Evolutionary conservation across 805 yeast species (phyloP).

Genomic region (Ogataea saltuana): DNA sequence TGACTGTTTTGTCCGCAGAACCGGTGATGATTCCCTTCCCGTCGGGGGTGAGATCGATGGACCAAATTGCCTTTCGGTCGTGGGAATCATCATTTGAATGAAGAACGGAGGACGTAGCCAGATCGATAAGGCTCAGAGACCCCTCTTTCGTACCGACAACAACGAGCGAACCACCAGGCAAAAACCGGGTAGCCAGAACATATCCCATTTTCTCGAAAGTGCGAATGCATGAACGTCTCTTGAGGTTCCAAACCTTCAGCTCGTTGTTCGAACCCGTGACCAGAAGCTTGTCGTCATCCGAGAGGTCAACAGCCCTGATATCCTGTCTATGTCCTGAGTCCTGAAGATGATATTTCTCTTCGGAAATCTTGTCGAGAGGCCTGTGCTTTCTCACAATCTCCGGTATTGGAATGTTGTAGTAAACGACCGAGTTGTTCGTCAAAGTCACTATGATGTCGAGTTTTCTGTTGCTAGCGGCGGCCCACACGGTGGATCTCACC

Average conservation of each 20-base stretch:
- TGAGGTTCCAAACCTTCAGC: conserved; percentile 84
- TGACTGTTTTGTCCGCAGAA: conserved; percentile 87
- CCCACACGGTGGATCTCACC: conserved; percentile 70
- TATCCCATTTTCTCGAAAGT: conserved; percentile 84
- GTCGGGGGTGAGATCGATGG: conserved; percentile 81
- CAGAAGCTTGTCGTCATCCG: conserved; percentile 75
- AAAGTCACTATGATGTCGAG: conserved; percentile 66
- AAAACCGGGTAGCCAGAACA: conserved; percentile 73
- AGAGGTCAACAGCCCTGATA: conserved; percentile 77
- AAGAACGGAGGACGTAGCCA: conserved; percentile 75
- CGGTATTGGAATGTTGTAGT: conserved; percentile 57
- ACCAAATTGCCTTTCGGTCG: conserved; percentile 77
- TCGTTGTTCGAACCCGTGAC: conserved; percentile 92
- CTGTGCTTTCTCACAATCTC: conserved; percentile 56
- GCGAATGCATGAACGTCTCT: conserved; percentile 72
- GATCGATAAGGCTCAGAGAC: conserved; percentile 77
- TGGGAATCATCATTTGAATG: conserved; percentile 76
- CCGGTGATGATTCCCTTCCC: conserved; percentile 88
- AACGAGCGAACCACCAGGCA: conserved; percentile 89
- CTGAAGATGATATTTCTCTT: conserved; percentile 61
- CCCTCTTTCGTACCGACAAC: conserved; percentile 91
- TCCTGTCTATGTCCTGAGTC: conserved; percentile 88
- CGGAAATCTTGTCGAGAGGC: conserved; percentile 40
- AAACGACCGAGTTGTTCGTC: conserved; percentile 73
- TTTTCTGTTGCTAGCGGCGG: conserved; percentile 44